Evolutionary conservation across 345 rosid species (phyloP).

Genomic region (Citrus maxima): DNA sequence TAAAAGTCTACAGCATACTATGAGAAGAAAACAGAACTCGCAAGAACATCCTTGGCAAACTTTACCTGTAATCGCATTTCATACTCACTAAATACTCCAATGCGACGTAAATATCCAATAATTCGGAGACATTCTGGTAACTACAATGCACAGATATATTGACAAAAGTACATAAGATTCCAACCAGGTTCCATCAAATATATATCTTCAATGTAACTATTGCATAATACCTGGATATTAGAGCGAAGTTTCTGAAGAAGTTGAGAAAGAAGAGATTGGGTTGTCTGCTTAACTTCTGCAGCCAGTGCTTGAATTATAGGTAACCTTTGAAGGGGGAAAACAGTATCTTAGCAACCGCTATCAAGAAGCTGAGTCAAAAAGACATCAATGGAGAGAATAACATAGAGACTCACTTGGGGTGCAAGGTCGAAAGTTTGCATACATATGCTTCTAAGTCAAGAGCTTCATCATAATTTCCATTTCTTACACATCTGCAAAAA

Average conservation of each 20-base stretch:
- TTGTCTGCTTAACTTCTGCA: constrained; percentile 85
- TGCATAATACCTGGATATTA: constrained; percentile 71
- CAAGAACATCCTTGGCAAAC: background rate
- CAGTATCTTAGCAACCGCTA: constrained; percentile 13
- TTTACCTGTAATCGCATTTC: constrained; percentile 94
- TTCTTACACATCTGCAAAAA: constrained; percentile 79
- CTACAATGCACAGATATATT: constrained; percentile 38
- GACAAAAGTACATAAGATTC: constrained; percentile 10
- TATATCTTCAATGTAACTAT: constrained; percentile 4
- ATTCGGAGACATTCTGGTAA: constrained; percentile 93
- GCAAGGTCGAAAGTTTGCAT: constrained; percentile 87
- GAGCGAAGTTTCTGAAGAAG: constrained; percentile 90
- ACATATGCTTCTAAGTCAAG: constrained; percentile 96
- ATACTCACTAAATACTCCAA: constrained; percentile 89
- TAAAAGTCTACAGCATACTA: background rate
- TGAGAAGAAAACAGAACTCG: background rate
- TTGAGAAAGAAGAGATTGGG: constrained; percentile 91
- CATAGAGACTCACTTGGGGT: constrained; percentile 77
- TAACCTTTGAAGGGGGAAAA: constrained; percentile 40
- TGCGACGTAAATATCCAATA: constrained; percentile 91
- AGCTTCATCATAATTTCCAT: constrained; percentile 97
- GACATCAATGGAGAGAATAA: background rate
- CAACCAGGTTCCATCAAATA: background rate
- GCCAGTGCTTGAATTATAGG: constrained; percentile 92
- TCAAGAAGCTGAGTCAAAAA: constrained; percentile 15